These are phyloP conservation scores for Chamaecrista fasciculata DNA, from an alignment of 306 rosid genomes.

Conservation along the genomic window DNA sequence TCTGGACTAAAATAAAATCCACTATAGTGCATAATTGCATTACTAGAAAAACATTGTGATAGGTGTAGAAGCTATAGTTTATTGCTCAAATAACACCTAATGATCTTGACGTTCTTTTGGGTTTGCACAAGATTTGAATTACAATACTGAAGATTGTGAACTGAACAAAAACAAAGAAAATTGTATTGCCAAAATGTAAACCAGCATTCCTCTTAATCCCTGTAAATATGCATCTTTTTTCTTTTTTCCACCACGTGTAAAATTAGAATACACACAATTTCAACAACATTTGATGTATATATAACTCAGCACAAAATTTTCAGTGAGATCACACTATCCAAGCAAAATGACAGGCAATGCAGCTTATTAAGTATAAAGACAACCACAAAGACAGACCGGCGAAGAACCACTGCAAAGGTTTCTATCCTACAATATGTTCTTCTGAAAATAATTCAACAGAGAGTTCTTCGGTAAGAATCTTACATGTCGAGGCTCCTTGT, in stretches of 20 bases:
- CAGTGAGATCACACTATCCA: neutral
- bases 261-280: neutral
- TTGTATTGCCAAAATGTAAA: neutral
- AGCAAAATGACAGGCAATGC: neutral
- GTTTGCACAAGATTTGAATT: neutral
- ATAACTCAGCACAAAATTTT: neutral
- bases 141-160: neutral
- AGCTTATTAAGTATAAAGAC: neutral
- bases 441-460: neutral
- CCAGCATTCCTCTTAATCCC: neutral
- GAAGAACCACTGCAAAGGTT: neutral
- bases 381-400: neutral
- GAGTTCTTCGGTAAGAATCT: constrained; percentile 34
- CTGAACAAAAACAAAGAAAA: neutral
- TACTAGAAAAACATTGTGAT: constrained; percentile 3
- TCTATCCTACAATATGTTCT: neutral
- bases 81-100: constrained; percentile 9
- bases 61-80: constrained; percentile 9
- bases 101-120: neutral
- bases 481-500: constrained; percentile 84
- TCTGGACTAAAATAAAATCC: neutral
- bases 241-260: neutral
- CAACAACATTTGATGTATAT: neutral
- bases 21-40: neutral
- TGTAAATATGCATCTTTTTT: neutral